Evolutionary conservation across 257 asterid species (phyloP), one percentile per base, ranked within the genome.

Genomic region (Ballota nigra): DNA sequence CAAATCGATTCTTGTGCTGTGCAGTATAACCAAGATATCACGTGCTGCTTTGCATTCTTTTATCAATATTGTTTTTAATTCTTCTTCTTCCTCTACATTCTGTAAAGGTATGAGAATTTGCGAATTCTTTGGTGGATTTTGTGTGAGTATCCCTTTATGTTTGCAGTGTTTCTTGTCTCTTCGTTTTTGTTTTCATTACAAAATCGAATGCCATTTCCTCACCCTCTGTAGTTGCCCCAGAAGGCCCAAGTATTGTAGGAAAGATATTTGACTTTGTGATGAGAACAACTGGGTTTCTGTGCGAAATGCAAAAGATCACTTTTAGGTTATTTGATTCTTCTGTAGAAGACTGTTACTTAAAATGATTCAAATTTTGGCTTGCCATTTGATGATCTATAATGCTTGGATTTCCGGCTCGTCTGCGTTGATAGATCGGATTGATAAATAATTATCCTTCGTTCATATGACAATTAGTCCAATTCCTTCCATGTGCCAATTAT

Each of bases 141-240:
- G 43, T 36, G 43, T 43, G 64, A 67, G 69, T 55, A 57, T 57
- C 24, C 60, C 76, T 15, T n/a, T 56, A 20, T 65, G 43, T 59
- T 58, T 9, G 33, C 38, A n/a, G 53, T 38, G 71, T 34, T 51
- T 63, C 12, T 2, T 5, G 19, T 41, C 7, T 43, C 12, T 0
- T 19, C 24, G 15, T 52, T 23, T 9, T 16, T 40, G 23, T 68
- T 3, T n/a, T 11, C 55, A 20, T 69, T 38, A 33, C 4, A 26
- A 26, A 8, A 12, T 7, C 43, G 10, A 43, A 22, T 41, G 43
- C 3, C 47, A 15, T 15, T 16, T 28, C n/a, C 4, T 40, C 1
- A 36, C 43, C 12, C 8, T 36, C 43, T 9, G 1, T 8, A 36
- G 7, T 36, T 36, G 1, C 43, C 43, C 43, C 43, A 36, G 8